These are phyloP conservation scores for Lipomyces spencermartinsiae DNA, from an alignment of 805 yeast species.

Conservation along the genomic window DNA sequence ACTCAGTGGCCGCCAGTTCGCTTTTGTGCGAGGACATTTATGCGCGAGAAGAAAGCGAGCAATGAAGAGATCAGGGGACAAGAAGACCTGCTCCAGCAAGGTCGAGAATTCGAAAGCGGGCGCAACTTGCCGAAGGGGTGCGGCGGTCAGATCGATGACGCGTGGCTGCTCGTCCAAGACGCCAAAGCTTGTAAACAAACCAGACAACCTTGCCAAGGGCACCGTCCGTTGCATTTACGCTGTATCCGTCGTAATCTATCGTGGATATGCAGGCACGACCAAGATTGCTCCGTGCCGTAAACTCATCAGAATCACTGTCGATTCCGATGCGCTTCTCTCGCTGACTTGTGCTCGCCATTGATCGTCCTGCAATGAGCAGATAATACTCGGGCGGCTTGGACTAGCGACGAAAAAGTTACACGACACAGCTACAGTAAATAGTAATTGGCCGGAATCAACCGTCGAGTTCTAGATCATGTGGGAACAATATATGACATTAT, in stretches of 20 bases:
- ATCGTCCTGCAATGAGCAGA: no score
- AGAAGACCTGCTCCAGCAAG: no score
- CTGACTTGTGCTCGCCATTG: no score
- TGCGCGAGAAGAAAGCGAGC: not conserved
- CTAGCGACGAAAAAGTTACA: not conserved
- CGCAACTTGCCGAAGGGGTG: not conserved
- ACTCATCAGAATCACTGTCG: no score
- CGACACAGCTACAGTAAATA: no score
- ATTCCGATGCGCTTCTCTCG: no score
- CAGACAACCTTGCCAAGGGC: no score
- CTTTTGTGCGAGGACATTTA: not conserved
- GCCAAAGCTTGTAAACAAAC: no score
- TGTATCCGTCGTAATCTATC: not conserved
- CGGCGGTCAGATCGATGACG: not conserved
- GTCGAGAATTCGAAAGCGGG: no score
- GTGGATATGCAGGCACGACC: not conserved
- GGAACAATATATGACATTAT: no score
- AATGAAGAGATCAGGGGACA: not conserved
- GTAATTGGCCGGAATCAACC: not conserved
- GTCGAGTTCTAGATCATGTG: not conserved
- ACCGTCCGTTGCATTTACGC: not conserved
- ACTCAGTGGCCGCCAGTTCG: conserved; percentile 10
- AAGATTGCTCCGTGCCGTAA: no score
- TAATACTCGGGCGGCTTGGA: not conserved
- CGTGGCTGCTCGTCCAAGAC: no score